Base-by-base conservation (phyloP, 768 basidiomycete species). In the Gyrodon lividus region DNA sequence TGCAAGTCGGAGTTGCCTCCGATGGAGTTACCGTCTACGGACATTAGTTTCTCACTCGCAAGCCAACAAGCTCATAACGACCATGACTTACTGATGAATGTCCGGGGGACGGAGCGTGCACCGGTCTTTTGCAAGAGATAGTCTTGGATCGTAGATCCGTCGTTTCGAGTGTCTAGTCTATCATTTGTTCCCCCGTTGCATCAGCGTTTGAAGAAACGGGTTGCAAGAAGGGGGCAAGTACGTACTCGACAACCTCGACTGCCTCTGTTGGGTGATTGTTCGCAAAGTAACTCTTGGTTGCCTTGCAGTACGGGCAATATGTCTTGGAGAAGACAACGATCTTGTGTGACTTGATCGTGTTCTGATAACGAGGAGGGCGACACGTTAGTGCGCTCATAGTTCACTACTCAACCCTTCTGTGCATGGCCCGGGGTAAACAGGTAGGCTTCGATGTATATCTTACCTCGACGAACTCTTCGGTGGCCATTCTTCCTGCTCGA, bases 101-200 rank as follows among this genome's bases (percentile, higher is more conserved):
- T 76, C 62, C 83, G 87, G 26, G 90, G 90, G 5, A 92, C 90
- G 10, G 85, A 86, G 19, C 79, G 67, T 58, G 87, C 89, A 0
- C 76, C 76, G 0, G 87, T 87, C 77, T 82, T 86, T 58, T 77
- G 48, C 2, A 10, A 19, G 4, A 93, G 74, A 59, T 90, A 91
- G 19, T 68, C 59, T 62, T 92, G 90, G 50, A 92, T 88, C 0
- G 61, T 81, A 16, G 54, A 16, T 9, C 81, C 87, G 33, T 92
- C 83, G 0, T 80, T 72, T 26, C 70, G 70, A 44, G 73, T 55
- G 64, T 89, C 84, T 43, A 91, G 70, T 63, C 88, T 87, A 47
- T 39, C 7, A n/a, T 39, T 17, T 65, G 13, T 35, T n/a, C 45
- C 20, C 40, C n/a, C 6, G 10, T 23, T 8, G 16, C 39, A 43